These are phyloP conservation scores for Thalassiosira delicatula DNA, from an alignment of 352 stramenopile species.

Conservation along the genomic window DNA sequence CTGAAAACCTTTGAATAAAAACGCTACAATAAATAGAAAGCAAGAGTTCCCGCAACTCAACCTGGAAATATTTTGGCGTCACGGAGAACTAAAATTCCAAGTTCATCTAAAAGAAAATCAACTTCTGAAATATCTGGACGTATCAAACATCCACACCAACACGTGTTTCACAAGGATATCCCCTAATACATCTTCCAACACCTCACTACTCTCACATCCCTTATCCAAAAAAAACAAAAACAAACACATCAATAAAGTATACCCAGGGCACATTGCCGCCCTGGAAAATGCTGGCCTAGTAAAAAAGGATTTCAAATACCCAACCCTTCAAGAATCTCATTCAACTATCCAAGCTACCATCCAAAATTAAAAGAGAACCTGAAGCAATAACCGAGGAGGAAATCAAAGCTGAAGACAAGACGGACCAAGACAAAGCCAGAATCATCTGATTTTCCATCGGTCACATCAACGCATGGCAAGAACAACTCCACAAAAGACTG, in stretches of 20 bases:
- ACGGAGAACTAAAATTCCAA: no score
- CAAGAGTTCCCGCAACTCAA: no score
- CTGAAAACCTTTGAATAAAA: no score
- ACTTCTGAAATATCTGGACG: conserved; percentile 49
- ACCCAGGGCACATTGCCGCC: not conserved
- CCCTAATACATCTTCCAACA: not conserved
- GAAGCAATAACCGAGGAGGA: no score
- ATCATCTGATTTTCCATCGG: conserved; percentile 46
- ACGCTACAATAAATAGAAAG: no score
- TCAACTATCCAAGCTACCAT: not conserved
- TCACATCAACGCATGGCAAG: conserved; percentile 16
- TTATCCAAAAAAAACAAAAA: conserved; percentile 1
- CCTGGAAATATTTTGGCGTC: no score
- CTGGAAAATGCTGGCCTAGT: not conserved
- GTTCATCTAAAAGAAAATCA: conserved; percentile 55
- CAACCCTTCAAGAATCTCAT: not conserved
- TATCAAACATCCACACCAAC: conserved; percentile 27
- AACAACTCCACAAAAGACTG: conserved; percentile 15
- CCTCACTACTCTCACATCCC: conserved; percentile 7
- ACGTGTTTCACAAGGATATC: conserved; percentile 34
- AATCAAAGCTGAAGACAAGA: no score
- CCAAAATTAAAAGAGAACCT: not conserved
- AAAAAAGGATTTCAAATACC: not conserved
- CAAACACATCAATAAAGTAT: conserved; percentile 17
- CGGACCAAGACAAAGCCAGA: conserved; percentile 21